These are phyloP conservation scores for Ascomycota sp. DNA, from an alignment of 2,329 filamentous ascomycete species.

Conservation along the genomic window DNA sequence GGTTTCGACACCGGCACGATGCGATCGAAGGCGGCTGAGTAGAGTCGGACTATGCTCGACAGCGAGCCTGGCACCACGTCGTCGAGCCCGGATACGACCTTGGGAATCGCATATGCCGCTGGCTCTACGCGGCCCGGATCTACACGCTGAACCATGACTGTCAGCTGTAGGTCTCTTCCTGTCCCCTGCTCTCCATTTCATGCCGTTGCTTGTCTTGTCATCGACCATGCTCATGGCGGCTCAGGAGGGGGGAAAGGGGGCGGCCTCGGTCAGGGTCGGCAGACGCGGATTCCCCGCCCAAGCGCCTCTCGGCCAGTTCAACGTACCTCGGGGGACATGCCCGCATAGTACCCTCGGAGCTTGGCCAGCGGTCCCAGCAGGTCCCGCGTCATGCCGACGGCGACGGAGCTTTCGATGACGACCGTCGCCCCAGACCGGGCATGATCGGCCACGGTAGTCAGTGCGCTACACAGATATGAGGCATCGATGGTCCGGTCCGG, in stretches of 20 bases:
- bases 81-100: conserved; percentile 29
- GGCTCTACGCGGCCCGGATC: conserved; percentile 24
- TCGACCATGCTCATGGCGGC: neutral
- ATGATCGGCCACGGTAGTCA: conserved; percentile 17
- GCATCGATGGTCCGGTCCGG: conserved; percentile 24
- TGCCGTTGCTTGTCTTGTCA: too few relatives aligned
- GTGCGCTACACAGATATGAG: conserved; percentile 20
- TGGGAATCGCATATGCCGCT: conserved; percentile 22
- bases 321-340: conserved; percentile 24
- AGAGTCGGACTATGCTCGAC: conserved; percentile 19
- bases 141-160: conserved; percentile 15
- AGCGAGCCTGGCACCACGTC: conserved; percentile 22
- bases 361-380: conserved; percentile 23
- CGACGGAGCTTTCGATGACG: conserved; percentile 30
- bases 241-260: neutral
- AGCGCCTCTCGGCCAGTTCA: neutral
- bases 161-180: conserved; percentile 3
- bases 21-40: conserved; percentile 22
- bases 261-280: too few relatives aligned
- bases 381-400: conserved; percentile 29
- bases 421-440: conserved; percentile 22
- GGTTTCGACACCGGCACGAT: conserved; percentile 26
- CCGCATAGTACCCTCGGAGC: conserved; percentile 18
- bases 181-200: too few relatives aligned
- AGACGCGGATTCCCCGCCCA: neutral